Evolutionary conservation across 2,329 filamentous ascomycete species (phyloP).

Genomic region (Pseudogymnoascus sp.): DNA sequence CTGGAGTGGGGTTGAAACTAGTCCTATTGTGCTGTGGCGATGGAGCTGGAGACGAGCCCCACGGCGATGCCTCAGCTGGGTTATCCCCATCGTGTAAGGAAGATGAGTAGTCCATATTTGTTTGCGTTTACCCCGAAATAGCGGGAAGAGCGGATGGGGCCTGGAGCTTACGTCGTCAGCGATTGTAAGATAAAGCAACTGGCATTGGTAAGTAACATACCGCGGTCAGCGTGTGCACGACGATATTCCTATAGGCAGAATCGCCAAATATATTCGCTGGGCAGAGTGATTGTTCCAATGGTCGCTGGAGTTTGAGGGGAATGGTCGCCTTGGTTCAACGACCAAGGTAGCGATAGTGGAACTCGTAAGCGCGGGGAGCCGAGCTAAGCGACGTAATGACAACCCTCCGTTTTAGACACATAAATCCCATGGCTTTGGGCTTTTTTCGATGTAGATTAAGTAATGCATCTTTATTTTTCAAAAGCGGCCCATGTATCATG

Average conservation of each 20-base stretch:
- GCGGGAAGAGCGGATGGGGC: neutral
- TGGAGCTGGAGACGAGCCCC: slow-evolving; percentile 35
- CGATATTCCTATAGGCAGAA: neutral
- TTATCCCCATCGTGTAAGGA: slow-evolving; percentile 49
- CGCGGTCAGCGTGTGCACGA: neutral
- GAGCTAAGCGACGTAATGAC: slow-evolving; percentile 5
- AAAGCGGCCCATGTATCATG: neutral
- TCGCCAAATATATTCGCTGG: neutral
- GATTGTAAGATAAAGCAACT: neutral
- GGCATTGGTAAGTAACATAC: neutral
- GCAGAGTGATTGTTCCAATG: neutral
- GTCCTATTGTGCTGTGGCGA: slow-evolving; percentile 24
- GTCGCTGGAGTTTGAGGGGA: neutral
- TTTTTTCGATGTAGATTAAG: slow-evolving; percentile 2
- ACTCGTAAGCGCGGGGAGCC: slow-evolving; percentile 7
- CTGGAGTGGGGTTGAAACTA: slow-evolving; percentile 20
- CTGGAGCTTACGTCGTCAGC: slow-evolving; percentile 6
- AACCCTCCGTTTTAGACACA: neutral
- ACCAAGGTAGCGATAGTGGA: slow-evolving; percentile 6
- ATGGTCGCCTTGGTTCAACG: neutral
- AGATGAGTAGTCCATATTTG: slow-evolving; percentile 56
- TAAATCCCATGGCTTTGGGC: neutral
- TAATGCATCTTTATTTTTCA: slow-evolving; percentile 6
- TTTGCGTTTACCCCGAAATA: neutral
- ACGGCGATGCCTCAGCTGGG: slow-evolving; percentile 51